Conservation (phyloP, 257 asterid genomes). For the Anisodus tanguticus region DNA sequence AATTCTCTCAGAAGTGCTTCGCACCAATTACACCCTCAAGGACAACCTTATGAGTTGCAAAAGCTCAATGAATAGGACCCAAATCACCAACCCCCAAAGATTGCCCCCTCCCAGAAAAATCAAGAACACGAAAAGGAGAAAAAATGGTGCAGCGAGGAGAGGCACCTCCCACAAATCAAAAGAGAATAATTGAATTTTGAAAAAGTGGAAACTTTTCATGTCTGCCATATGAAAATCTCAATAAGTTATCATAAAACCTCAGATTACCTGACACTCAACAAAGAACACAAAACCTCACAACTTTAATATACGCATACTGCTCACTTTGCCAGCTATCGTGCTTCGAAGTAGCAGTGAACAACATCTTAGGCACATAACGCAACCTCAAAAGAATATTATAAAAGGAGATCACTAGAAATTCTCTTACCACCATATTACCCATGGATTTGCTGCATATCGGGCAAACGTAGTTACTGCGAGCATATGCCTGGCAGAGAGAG, state of each 20-base stretch:
- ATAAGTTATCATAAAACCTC: not conserved
- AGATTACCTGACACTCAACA: not conserved
- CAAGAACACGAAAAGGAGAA: slow-evolving; percentile 20
- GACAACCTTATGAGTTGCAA: not conserved
- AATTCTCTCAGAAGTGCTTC: not conserved
- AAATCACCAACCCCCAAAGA: not conserved
- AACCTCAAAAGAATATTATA: not conserved
- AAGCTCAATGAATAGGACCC: not conserved
- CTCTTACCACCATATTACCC: slow-evolving; percentile 56
- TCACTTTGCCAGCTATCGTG: not conserved
- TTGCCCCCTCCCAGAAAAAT: not conserved
- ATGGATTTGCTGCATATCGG: slow-evolving; percentile 60
- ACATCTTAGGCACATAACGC: not conserved
- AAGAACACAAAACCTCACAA: not conserved
- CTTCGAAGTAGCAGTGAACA: not conserved
- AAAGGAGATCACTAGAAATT: not conserved
- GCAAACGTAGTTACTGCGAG: slow-evolving; percentile 49
- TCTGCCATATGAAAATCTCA: not conserved
- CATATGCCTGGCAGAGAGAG: slow-evolving; percentile 45
- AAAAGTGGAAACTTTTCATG: not conserved
- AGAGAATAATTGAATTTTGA: slow-evolving; percentile 8
- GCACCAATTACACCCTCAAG: slow-evolving; percentile 9
- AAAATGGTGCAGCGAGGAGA: not conserved
- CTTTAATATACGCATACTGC: not conserved
- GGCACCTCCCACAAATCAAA: not conserved